Conservation (phyloP, 2,329 filamentous ascomycete species). For the Zymoseptoria pseudotritici region DNA sequence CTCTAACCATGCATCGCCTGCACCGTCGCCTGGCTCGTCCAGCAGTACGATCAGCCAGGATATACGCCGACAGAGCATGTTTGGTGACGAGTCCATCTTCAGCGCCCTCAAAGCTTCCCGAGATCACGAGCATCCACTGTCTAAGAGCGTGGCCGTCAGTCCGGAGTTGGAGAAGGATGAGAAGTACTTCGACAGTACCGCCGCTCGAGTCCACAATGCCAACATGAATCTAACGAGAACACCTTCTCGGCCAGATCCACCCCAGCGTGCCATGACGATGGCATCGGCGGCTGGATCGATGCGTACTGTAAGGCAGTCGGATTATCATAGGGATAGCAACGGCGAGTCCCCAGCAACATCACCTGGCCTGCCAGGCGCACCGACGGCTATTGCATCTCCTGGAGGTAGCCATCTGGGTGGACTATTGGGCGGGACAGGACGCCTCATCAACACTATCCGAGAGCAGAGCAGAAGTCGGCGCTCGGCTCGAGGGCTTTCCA, state of each 20-base stretch:
- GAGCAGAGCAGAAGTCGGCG: slow-evolving; percentile 40
- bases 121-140: slow-evolving; percentile 62
- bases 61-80: slow-evolving; percentile 48
- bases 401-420: slow-evolving; percentile 37
- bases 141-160: slow-evolving; percentile 65
- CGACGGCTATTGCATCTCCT: slow-evolving; percentile 36
- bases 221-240: slow-evolving; percentile 13
- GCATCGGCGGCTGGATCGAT: slow-evolving; percentile 37
- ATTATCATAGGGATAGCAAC: slow-evolving; percentile 23
- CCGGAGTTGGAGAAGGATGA: slow-evolving; percentile 41
- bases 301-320: slow-evolving; percentile 39
- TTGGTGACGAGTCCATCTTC: slow-evolving; percentile 51
- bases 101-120: slow-evolving; percentile 44
- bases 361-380: slow-evolving; percentile 39
- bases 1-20: slow-evolving; percentile 46
- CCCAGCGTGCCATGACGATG: slow-evolving; percentile 36
- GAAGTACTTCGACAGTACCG: slow-evolving; percentile 15
- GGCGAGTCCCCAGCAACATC: slow-evolving; percentile 34
- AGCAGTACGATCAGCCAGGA: slow-evolving; percentile 50
- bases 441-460: slow-evolving; percentile 40
- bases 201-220: slow-evolving; percentile 7
- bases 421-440: slow-evolving; percentile 41
- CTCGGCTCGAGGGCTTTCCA: slow-evolving; percentile 51
- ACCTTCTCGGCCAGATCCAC: slow-evolving; percentile 23
- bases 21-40: slow-evolving; percentile 46